Percentiles rank a stretch among this genome's conserved stretches.
phyloP scores from a whole-genome alignment of 352 stramenopile species.

The Pythium chondricola region DNA sequence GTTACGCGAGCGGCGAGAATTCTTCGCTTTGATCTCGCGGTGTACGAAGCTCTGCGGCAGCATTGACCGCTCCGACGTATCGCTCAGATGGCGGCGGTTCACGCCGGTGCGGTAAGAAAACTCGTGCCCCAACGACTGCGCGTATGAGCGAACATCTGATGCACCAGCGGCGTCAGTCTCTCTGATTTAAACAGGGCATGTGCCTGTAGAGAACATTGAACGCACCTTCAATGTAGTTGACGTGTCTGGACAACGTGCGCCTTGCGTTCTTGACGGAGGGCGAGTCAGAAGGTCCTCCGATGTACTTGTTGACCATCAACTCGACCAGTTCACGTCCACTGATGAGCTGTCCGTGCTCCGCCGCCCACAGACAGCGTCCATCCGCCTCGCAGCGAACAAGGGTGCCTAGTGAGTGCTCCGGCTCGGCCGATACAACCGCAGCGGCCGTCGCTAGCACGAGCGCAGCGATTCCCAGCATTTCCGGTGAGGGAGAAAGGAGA shows the following conservation, averaged over 20 bases:
- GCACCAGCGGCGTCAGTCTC: not conserved
- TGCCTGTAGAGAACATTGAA: not conserved
- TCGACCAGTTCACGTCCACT: slow-evolving; percentile 33
- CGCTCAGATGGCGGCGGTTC: slow-evolving; percentile 53
- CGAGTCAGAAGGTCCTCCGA: slow-evolving; percentile 19
- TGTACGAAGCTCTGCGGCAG: slow-evolving; percentile 55
- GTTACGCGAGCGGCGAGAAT: slow-evolving; percentile 19
- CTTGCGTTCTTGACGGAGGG: slow-evolving; percentile 1
- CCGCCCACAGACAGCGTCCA: slow-evolving; percentile 48
- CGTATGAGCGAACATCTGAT: slow-evolving; percentile 55
- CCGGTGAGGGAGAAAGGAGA: not conserved
- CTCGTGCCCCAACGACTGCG: slow-evolving; percentile 39
- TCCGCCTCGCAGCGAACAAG: slow-evolving; percentile 35
- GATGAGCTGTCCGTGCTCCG: slow-evolving; percentile 34
- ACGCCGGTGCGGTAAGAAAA: slow-evolving; percentile 71
- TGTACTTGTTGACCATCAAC: slow-evolving; percentile 35
- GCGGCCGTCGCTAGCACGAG: not conserved
- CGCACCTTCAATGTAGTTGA: slow-evolving; percentile 72
- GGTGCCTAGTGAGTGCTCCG: slow-evolving; percentile 33
- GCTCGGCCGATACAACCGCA: not conserved
- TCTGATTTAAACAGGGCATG: not conserved
- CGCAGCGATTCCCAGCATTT: not conserved
- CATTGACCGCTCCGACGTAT: slow-evolving; percentile 26
- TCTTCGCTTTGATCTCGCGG: slow-evolving; percentile 35
- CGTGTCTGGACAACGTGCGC: slow-evolving; percentile 65